phyloP scores from a whole-genome alignment of 805 yeast species.

The Candida ipomoeae region DNA sequence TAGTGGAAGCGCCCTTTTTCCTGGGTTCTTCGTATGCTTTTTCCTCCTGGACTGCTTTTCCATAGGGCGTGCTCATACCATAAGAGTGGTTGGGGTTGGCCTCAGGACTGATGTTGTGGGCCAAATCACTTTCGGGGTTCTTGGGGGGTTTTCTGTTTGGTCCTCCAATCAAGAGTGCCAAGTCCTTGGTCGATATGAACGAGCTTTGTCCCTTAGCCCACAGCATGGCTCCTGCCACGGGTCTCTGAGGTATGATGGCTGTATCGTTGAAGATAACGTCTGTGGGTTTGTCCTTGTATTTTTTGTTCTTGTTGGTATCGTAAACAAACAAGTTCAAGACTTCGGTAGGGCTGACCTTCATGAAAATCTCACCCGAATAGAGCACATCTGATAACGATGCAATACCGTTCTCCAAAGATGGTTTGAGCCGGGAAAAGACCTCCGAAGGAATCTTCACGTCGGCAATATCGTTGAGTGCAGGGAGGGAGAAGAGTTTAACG shows the following conservation, averaged over 20 bases:
- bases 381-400: slow-evolving; percentile 30
- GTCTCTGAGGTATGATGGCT: slow-evolving; percentile 70
- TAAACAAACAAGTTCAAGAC: slow-evolving; percentile 23
- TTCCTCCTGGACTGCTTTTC: slow-evolving; percentile 1
- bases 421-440: slow-evolving; percentile 20
- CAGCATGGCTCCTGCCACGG: slow-evolving; percentile 70
- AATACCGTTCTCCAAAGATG: slow-evolving; percentile 19
- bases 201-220: slow-evolving; percentile 79
- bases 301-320: slow-evolving; percentile 18
- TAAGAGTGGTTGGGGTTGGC: slow-evolving; percentile 36
- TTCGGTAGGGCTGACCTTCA: slow-evolving; percentile 54
- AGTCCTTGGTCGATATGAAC: slow-evolving; percentile 55
- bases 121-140: slow-evolving; percentile 56
- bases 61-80: slow-evolving; percentile 21
- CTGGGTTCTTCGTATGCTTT: slow-evolving; percentile 46
- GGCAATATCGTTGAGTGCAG: slow-evolving; percentile 58
- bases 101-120: slow-evolving; percentile 42
- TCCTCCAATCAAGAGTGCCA: slow-evolving; percentile 69
- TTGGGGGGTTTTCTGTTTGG: slow-evolving; percentile 61
- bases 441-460: slow-evolving; percentile 38
- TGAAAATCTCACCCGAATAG: slow-evolving; percentile 52
- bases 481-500: slow-evolving; percentile 49
- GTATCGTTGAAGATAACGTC: slow-evolving; percentile 70
- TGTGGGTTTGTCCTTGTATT: slow-evolving; percentile 23
- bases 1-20: slow-evolving; percentile 24